phyloP scores from a whole-genome alignment of 2,329 filamentous ascomycete species.

The Fusarium liriodendri region DNA sequence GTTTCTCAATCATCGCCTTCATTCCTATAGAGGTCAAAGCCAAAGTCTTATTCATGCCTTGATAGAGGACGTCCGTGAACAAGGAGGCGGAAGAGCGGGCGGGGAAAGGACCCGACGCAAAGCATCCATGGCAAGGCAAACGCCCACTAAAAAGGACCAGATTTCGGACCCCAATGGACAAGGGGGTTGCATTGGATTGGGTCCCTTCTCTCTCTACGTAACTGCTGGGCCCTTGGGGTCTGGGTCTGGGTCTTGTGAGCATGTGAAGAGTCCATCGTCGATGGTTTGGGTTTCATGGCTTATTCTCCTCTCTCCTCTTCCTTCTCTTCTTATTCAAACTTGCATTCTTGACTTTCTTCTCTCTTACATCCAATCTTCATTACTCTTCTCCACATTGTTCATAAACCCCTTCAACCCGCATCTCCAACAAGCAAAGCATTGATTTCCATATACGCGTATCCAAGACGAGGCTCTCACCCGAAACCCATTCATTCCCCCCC shows the following conservation, averaged over 20 bases:
- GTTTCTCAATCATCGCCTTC: background rate
- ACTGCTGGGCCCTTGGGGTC: conserved; percentile 23
- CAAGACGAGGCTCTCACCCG: background rate
- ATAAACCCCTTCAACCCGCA: background rate
- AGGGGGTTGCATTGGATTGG: conserved; percentile 18
- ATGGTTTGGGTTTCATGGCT: conserved; percentile 17
- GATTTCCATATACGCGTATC: background rate
- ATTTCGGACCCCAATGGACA: conserved; percentile 11
- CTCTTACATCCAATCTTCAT: conserved; percentile 1
- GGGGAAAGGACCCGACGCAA: conserved; percentile 17
- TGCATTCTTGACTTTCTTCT: background rate
- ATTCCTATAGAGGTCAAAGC: background rate
- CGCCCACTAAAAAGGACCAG: conserved; percentile 1
- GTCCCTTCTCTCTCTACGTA: conserved; percentile 22
- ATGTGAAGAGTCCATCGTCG: conserved; percentile 31
- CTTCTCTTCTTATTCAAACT: conserved; percentile 10
- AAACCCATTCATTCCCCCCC: background rate
- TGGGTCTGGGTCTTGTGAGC: conserved; percentile 35
- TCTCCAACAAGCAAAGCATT: background rate
- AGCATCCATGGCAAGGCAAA: background rate
- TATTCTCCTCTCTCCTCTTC: background rate
- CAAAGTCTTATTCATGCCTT: background rate
- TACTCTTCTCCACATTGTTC: background rate
- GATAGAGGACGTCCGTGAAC: background rate
- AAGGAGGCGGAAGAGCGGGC: conserved; percentile 7